phyloP scores from a whole-genome alignment of 2,329 filamentous ascomycete species.

The Colletotrichum cuscutae region DNA sequence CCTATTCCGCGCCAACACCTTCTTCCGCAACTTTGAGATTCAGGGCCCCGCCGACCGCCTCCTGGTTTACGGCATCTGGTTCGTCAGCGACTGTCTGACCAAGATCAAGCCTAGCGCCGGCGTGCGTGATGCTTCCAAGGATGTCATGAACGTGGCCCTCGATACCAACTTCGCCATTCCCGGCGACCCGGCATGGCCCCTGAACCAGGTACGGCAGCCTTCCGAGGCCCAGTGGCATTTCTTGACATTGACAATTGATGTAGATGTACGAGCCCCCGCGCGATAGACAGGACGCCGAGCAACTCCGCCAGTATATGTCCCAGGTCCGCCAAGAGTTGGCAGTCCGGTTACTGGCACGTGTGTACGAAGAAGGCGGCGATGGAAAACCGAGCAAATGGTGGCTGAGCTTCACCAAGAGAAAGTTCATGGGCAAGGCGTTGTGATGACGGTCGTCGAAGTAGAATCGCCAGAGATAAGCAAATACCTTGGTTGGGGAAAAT shows the following conservation, averaged over 20 bases:
- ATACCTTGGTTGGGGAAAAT: background rate
- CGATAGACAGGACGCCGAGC: slow-evolving; percentile 89
- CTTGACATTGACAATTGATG: background rate
- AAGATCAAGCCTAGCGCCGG: slow-evolving; percentile 84
- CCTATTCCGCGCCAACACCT: slow-evolving; percentile 96
- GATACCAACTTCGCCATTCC: slow-evolving; percentile 95
- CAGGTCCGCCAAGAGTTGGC: slow-evolving; percentile 96
- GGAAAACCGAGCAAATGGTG: slow-evolving; percentile 87
- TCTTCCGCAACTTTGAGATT: slow-evolving; percentile 99
- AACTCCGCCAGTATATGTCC: slow-evolving; percentile 86
- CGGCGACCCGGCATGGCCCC: slow-evolving; percentile 89
- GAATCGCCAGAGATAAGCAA: background rate
- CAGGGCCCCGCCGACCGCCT: slow-evolving; percentile 94
- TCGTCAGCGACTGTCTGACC: slow-evolving; percentile 87
- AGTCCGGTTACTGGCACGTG: slow-evolving; percentile 80
- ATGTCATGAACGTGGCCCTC: slow-evolving; percentile 89
- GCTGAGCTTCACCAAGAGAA: slow-evolving; percentile 98
- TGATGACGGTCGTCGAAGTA: slow-evolving; percentile 48
- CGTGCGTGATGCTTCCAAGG: slow-evolving; percentile 71
- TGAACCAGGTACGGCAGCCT: slow-evolving; percentile 78
- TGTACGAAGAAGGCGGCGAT: slow-evolving; percentile 83
- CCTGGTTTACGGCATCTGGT: slow-evolving; percentile 96
- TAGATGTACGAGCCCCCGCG: slow-evolving; percentile 89
- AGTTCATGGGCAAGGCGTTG: slow-evolving; percentile 98
- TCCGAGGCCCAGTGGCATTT: slow-evolving; percentile 13